Evolutionary conservation across 2,329 filamentous ascomycete genomes (phyloP).

Genomic region (Xylariaceae sp.): DNA sequence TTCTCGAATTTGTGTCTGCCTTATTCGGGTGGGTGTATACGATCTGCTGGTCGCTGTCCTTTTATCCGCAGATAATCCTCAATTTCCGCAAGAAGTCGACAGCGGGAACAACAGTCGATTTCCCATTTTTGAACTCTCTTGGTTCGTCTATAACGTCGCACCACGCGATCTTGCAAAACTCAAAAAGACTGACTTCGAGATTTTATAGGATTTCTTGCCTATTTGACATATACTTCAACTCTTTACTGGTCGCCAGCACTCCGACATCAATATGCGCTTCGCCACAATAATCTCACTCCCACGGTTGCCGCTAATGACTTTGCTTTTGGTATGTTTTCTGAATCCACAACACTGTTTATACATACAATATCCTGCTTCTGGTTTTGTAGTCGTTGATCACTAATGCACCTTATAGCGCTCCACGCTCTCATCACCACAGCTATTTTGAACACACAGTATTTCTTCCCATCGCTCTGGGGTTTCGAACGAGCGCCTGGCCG

Average conservation of each 20-base stretch:
- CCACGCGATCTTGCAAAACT: neutral
- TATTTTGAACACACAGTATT: constrained; percentile 73
- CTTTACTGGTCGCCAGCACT: constrained; percentile 79
- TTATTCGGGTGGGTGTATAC: constrained; percentile 74
- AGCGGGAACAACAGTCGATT: constrained; percentile 81
- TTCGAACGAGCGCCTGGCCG: constrained; percentile 58
- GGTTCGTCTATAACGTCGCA: constrained; percentile 38
- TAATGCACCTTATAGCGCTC: constrained; percentile 61
- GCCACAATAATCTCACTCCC: constrained; percentile 71
- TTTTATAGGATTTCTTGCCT: constrained; percentile 62
- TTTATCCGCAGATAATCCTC: constrained; percentile 84
- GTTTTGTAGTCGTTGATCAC: constrained; percentile 63
- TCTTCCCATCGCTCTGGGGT: constrained; percentile 69
- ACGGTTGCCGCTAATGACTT: constrained; percentile 83
- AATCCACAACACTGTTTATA: too few species aligned
- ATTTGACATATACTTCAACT: constrained; percentile 67
- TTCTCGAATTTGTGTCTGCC: constrained; percentile 49
- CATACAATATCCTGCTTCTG: too few species aligned
- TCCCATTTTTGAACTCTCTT: constrained; percentile 69
- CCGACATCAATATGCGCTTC: constrained; percentile 75
- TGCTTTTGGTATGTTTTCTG: neutral
- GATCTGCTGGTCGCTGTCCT: constrained; percentile 77
- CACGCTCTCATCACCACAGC: constrained; percentile 73
- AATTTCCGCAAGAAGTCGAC: constrained; percentile 77
- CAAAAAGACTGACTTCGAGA: neutral